These are phyloP conservation scores for Stemphylium beticola DNA, from an alignment of 2,329 filamentous ascomycete genomes.

Conservation along the genomic window DNA sequence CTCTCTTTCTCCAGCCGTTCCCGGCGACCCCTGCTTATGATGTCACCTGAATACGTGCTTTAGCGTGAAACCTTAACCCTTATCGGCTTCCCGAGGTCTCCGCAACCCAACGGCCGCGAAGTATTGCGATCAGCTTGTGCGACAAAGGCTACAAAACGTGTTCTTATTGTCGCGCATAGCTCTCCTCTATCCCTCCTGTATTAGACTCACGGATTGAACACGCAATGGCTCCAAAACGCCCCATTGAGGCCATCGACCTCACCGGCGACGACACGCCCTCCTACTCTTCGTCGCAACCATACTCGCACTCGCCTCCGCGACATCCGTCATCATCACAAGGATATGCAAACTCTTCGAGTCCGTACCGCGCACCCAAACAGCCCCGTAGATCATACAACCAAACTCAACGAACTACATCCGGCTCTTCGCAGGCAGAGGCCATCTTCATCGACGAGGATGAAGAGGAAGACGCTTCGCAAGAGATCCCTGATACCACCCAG, in stretches of 20 bases:
- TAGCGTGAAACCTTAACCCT: slow-evolving; percentile 19
- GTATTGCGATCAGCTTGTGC: background rate
- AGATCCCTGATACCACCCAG: slow-evolving; percentile 37
- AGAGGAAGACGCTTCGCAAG: slow-evolving; percentile 37
- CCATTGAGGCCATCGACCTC: slow-evolving; percentile 14
- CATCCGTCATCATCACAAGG: too few relatives aligned
- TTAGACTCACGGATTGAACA: background rate
- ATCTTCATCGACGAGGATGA: slow-evolving; percentile 37
- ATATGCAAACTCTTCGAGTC: background rate
- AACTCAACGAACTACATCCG: slow-evolving; percentile 13
- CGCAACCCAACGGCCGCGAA: background rate
- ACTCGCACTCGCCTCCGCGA: too few relatives aligned
- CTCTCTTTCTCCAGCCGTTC: background rate
- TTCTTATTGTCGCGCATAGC: background rate
- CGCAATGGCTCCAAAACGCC: slow-evolving; percentile 17
- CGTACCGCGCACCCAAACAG: slow-evolving; percentile 36
- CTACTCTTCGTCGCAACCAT: slow-evolving; percentile 5
- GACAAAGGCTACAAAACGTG: background rate
- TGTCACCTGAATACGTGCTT: slow-evolving; percentile 27
- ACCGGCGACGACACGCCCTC: slow-evolving; percentile 11
- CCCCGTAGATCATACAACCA: slow-evolving; percentile 26
- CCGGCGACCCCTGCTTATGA: slow-evolving; percentile 5
- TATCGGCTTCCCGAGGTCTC: background rate
- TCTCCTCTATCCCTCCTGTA: background rate
- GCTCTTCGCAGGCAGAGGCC: slow-evolving; percentile 36